A percentile compares a stretch with the other conserved stretches of the same genome.
These are phyloP conservation scores for Boletus rubroflammeus DNA, from an alignment of 768 basidiomycete species.

Conservation along the genomic window DNA sequence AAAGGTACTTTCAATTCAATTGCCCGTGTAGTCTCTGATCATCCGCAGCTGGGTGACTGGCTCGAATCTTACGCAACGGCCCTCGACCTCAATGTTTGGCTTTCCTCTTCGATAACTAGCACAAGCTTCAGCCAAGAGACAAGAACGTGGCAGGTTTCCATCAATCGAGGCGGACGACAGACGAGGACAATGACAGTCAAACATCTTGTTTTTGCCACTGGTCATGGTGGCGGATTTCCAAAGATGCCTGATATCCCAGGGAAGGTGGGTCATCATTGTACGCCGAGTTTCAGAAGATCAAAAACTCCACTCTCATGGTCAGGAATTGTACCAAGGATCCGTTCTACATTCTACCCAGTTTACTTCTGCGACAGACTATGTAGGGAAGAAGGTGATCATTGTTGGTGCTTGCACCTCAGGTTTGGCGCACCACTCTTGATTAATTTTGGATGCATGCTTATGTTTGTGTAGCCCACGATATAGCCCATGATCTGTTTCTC, in stretches of 20 bases:
- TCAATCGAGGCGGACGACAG: slow-evolving; percentile 31
- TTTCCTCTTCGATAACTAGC: slow-evolving; percentile 38
- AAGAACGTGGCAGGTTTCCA: slow-evolving; percentile 40
- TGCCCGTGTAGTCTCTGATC: background rate
- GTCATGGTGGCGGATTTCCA: slow-evolving; percentile 44
- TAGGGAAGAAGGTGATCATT: slow-evolving; percentile 61
- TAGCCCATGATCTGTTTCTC: slow-evolving; percentile 33
- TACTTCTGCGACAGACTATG: slow-evolving; percentile 41
- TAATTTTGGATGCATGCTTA: background rate
- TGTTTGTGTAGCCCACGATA: slow-evolving; percentile 34
- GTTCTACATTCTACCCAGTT: slow-evolving; percentile 52
- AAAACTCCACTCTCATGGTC: background rate
- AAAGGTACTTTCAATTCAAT: slow-evolving; percentile 35
- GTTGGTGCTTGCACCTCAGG: slow-evolving; percentile 64
- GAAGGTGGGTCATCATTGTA: slow-evolving; percentile 28
- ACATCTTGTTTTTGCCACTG: slow-evolving; percentile 57
- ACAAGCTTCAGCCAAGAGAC: slow-evolving; percentile 35
- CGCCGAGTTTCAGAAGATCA: background rate
- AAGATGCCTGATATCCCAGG: slow-evolving; percentile 46
- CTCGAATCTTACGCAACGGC: slow-evolving; percentile 56
- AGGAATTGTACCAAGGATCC: slow-evolving; percentile 51
- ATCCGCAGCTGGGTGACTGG: slow-evolving; percentile 53
- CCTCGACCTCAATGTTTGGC: slow-evolving; percentile 63
- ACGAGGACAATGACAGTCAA: slow-evolving; percentile 37
- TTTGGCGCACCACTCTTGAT: slow-evolving; percentile 15